These are phyloP conservation scores for Russula brevipes DNA, from an alignment of 768 basidiomycete genomes.

Conservation along the genomic window DNA sequence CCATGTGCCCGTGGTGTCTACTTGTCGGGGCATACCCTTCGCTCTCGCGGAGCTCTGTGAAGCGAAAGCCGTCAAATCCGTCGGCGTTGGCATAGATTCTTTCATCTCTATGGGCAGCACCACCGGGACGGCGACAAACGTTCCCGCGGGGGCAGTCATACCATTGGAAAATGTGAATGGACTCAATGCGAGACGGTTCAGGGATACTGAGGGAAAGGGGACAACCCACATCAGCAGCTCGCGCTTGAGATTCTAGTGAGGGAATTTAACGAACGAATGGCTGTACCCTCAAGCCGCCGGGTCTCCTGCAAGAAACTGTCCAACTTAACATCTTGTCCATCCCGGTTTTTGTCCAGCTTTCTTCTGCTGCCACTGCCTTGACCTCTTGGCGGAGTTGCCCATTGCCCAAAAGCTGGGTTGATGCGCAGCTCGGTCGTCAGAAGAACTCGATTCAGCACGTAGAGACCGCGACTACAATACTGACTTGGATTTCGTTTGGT, in stretches of 20 bases:
- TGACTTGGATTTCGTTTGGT: too few relatives aligned
- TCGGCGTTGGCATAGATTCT: slow-evolving; percentile 33
- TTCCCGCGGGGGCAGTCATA: slow-evolving; percentile 37
- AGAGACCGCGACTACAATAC: too few relatives aligned
- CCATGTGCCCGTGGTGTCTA: background rate
- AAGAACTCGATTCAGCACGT: too few relatives aligned
- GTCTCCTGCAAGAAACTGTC: slow-evolving; percentile 38
- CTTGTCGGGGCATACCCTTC: background rate
- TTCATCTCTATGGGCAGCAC: slow-evolving; percentile 32
- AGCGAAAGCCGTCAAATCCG: slow-evolving; percentile 42
- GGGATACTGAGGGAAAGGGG: slow-evolving; percentile 19
- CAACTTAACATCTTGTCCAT: slow-evolving; percentile 32
- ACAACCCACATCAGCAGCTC: background rate
- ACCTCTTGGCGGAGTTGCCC: slow-evolving; percentile 32
- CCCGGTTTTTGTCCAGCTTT: slow-evolving; percentile 34
- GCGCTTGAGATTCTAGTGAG: background rate
- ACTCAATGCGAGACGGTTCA: slow-evolving; percentile 34
- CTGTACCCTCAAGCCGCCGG: slow-evolving; percentile 28
- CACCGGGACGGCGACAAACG: slow-evolving; percentile 32
- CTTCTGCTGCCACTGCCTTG: slow-evolving; percentile 26
- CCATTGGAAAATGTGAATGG: slow-evolving; percentile 45
- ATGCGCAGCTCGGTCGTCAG: too few relatives aligned
- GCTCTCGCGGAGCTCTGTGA: slow-evolving; percentile 25
- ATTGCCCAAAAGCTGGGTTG: too few relatives aligned
- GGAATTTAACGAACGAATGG: slow-evolving; percentile 22